Evolutionary conservation across 2,329 filamentous ascomycete genomes (phyloP), one percentile per base, ranked within the genome.

Genomic region (Aspergillus nomiae): DNA sequence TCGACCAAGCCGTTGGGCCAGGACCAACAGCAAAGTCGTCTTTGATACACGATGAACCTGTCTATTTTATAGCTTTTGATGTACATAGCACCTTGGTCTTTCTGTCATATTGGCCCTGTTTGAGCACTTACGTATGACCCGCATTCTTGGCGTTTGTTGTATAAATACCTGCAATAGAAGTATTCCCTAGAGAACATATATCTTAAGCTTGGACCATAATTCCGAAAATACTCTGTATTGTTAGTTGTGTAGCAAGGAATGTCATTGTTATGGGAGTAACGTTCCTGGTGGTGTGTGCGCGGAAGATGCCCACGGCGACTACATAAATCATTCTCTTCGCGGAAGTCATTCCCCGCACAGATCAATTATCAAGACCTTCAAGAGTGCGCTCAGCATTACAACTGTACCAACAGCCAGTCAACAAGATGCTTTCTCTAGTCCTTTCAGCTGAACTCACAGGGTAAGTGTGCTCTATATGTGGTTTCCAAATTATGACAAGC

Each of bases 1-100:
- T 86, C 85, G 60, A 86, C 87, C 12, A 92, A 90, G 80, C 59
- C 71, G 9, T 57, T 78, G 21, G 76, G 76, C 21, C 73, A 76
- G 63, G 74, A 71, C 38, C 68, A 71, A 48, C 73, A 76, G 60
- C 67, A 69, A 41, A 77, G 76, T 68, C 76, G 75, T 58, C 71
- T 78, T 63, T 78, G 67, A 62, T 62, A 24, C 59, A 50, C 45
- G 50, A 67, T 64, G 54, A 60, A 62, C 57, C 58, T 73, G 63
- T 34, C 30, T 21, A 41, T 30, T 19, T 9, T 46, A 21, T 57
- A n/a, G 14, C 16, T 58, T 53, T 36, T 61, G 60, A 60, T 64
- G 62, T 63, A 36, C 62, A 63, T 60, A 63, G 63, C 43, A 14
- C 11, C 41, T 58, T 41, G 10, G 43, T 51, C 55, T 38, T 69